These are phyloP conservation scores for Hypoxylon crocopeplum DNA, from an alignment of 495 filamentous ascomycete genomes.

Conservation along the genomic window DNA sequence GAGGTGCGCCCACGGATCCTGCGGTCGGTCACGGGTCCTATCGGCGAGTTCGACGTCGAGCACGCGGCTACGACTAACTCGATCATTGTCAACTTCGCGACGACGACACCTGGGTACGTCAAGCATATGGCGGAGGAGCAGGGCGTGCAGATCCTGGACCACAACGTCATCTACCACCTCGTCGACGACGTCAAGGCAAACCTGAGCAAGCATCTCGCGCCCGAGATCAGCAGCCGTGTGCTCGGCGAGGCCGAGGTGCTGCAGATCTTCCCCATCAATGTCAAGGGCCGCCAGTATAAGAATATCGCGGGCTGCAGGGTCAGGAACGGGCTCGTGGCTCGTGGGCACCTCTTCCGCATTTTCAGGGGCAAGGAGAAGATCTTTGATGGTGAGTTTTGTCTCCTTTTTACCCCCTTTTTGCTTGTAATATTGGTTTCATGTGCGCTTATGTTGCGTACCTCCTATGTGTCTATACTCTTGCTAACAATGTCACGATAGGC, in stretches of 20 bases:
- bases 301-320: conserved; percentile 89
- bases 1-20: conserved; percentile 81
- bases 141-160: conserved; percentile 78
- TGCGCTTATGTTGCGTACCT: neutral
- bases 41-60: conserved; percentile 88
- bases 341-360: conserved; percentile 70
- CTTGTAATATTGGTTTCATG: neutral
- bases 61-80: conserved; percentile 76
- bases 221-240: conserved; percentile 68
- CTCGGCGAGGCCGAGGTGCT: conserved; percentile 88
- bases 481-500: conserved; percentile 56
- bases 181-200: conserved; percentile 78
- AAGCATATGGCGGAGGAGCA: conserved; percentile 68
- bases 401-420: neutral
- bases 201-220: conserved; percentile 71
- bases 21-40: conserved; percentile 75
- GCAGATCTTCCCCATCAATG: conserved; percentile 81
- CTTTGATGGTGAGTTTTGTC: conserved; percentile 73
- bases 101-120: conserved; percentile 70
- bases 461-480: neutral
- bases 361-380: conserved; percentile 69
- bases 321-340: conserved; percentile 75
- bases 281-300: conserved; percentile 71
- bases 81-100: conserved; percentile 87
- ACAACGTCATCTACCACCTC: conserved; percentile 92